Base-by-base conservation (phyloP, 163 green algal genomes). In the Volvox carteri region DNA sequence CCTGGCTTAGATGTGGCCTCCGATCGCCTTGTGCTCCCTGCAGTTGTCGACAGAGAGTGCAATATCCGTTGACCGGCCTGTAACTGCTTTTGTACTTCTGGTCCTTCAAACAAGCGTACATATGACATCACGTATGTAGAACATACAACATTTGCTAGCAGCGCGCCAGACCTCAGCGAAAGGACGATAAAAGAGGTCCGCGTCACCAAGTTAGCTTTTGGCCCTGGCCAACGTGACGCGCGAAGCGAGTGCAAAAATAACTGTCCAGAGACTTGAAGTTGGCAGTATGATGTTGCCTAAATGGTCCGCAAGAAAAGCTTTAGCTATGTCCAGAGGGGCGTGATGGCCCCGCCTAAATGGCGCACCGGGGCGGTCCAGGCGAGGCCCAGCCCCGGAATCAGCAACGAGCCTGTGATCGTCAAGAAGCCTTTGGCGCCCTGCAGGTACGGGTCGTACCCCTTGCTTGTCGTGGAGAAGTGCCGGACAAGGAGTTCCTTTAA, bases 401-500 rank as follows among this genome's bases (percentile, higher is more conserved):
- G 70, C 70, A 78, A 35, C 0, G 21, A 11, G 33, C 35, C 23
- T 6, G 39, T 46, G 19, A 52, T 54, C 39, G 73, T 67, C 25
- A 46, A 65, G 72, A 81, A 67, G 73, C 70, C 73, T 81, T 81
- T 81, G 25, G 44, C 73, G 73, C 73, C 30, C 70, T 41, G 44
- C 73, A 62, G 73, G 73, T 81, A 81, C 73, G 73, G 73, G 73
- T 81, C 73, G 73, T 81, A 81, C 73, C 73, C 73, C 23, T 42
- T 56, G 35, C 5, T 35, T 78, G 70, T 46, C 70, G 70, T 78
- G 70, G 30, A 76, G 67, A 72, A 72, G 60, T 72, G 23, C 60
- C 25, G 23, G 60, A 35, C 23, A 72, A 72, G n/a, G 60, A 72
- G 54, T 65, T 65, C 5, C 60, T 72, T 72, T 72, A 72, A 72